Percentiles rank a stretch among this genome's conserved stretches.
These are phyloP conservation scores for Leccinum uliginosum DNA, from an alignment of 768 basidiomycete species.

Conservation along the genomic window DNA sequence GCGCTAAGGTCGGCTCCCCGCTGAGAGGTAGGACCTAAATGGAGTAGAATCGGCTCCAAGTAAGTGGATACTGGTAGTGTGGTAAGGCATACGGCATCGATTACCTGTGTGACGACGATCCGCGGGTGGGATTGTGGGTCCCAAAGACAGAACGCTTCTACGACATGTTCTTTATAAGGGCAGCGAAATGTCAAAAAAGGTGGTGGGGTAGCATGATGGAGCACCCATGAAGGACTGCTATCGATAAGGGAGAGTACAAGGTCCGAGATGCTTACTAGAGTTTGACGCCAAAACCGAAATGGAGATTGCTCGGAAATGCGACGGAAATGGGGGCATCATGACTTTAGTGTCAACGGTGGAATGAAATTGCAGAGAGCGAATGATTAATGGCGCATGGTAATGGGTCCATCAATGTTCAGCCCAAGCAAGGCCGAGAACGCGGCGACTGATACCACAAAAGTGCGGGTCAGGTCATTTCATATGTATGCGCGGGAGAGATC, in stretches of 20 bases:
- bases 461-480: conserved; percentile 8
- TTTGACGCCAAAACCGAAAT: conserved; percentile 16
- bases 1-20: conserved; percentile 46
- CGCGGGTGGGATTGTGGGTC: conserved; percentile 32
- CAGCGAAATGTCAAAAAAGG: conserved; percentile 10
- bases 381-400: conserved; percentile 4
- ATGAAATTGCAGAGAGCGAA: conserved; percentile 18
- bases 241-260: conserved; percentile 31
- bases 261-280: conserved; percentile 18
- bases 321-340: conserved; percentile 21
- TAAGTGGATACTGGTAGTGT: conserved; percentile 5
- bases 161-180: conserved; percentile 31
- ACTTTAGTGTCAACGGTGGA: conserved; percentile 11
- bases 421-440: conserved; percentile 11
- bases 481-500: conserved; percentile 4
- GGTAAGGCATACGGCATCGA: conserved; percentile 20
- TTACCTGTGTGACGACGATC: conserved; percentile 30
- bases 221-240: conserved; percentile 13
- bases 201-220: conserved; percentile 16
- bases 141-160: conserved; percentile 19
- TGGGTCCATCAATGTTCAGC: conserved; percentile 3
- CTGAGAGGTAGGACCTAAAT: conserved; percentile 36
- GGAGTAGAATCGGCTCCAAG: conserved; percentile 4
- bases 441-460: conserved; percentile 3
- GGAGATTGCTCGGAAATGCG: conserved; percentile 19